Conservation (phyloP, 805 yeast genomes). For the Candida vartiovaarae region DNA sequence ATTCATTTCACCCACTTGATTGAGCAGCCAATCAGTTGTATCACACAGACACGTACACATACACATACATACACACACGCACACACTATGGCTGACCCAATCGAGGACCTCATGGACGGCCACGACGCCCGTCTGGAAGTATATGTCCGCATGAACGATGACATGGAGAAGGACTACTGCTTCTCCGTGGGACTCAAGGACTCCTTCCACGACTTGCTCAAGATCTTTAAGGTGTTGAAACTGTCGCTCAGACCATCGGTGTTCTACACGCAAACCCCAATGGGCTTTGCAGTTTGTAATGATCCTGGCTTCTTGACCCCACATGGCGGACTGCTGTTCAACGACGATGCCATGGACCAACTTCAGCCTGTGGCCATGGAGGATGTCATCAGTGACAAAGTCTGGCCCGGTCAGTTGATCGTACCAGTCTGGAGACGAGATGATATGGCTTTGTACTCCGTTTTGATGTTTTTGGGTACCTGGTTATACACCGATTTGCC, state of each 20-base stretch:
- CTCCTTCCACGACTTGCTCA: slow-evolving; percentile 50
- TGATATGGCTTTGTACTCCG: slow-evolving; percentile 33
- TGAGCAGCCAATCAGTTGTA: no score
- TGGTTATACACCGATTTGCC: slow-evolving; percentile 97
- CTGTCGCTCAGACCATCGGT: slow-evolving; percentile 74
- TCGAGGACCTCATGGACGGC: slow-evolving; percentile 8
- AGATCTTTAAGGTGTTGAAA: slow-evolving; percentile 61
- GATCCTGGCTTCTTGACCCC: slow-evolving; percentile 80
- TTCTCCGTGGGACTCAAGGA: slow-evolving; percentile 60
- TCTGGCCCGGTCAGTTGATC: slow-evolving; percentile 89
- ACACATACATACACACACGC: neutral
- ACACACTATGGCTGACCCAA: slow-evolving; percentile 5
- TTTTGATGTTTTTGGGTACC: slow-evolving; percentile 31
- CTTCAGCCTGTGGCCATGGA: slow-evolving; percentile 40
- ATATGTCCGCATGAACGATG: slow-evolving; percentile 75
- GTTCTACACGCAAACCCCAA: slow-evolving; percentile 60
- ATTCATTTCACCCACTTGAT: no score
- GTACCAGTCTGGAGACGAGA: slow-evolving; percentile 62
- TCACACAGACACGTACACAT: no score
- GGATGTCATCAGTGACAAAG: slow-evolving; percentile 48
- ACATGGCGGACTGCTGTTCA: slow-evolving; percentile 73
- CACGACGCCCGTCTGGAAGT: slow-evolving; percentile 22
- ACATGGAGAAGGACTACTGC: slow-evolving; percentile 83
- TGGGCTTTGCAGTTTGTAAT: slow-evolving; percentile 52
- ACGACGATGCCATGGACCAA: slow-evolving; percentile 44